Base-by-base conservation (phyloP, 2,329 filamentous ascomycete species). In the Pseudogymnoascus sp. region DNA sequence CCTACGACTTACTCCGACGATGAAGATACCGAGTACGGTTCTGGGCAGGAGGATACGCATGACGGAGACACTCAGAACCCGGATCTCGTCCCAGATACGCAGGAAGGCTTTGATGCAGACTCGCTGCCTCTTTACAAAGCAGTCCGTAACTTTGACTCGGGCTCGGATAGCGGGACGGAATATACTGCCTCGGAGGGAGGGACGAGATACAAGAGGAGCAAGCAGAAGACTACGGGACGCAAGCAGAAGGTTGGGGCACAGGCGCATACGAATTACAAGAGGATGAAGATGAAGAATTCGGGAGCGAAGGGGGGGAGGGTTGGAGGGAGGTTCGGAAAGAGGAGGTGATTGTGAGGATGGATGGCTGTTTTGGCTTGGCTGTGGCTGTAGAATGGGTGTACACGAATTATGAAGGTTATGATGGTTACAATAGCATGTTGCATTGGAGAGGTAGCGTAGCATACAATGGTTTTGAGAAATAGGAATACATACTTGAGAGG, bases 221-320 rank as follows among this genome's bases (percentile, higher is more conserved):
- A 70, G 64, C 69, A 68, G 40, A 65, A 65, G 62, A 68, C 68
- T 38, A 63, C 64, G 47, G 66, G 66, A 28, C 67, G 64, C 7
- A 72, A 70, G 38, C 75, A 77, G 69, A 89, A 87, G 75, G 83
- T 88, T 60, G 86, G 83, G 69, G 84, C 84, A 66, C 73, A 84
- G 67, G 85, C 85, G 12, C 82, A 87, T 69, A 80, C 84, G 65
- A 89, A 89, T 75, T 89, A 88, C 73, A 84, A 84, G 72, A 76
- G 83, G 63, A 72, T 89, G 64, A 88, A 89, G 77, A 75, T 89
- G 70, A 79, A 77, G 68, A 87, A 86, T 68, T 75, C 78, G 2
- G 85, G 84, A 3, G 75, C 82, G n/a, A 88, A 87, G 73, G 85
- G 84, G 1, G 84, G 83, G 3, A 77, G 82, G 18, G 82, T 78